Evolutionary conservation across 257 asterid genomes (phyloP), one percentile per base, ranked within the genome.

Genomic region (Forsythia suspensa): DNA sequence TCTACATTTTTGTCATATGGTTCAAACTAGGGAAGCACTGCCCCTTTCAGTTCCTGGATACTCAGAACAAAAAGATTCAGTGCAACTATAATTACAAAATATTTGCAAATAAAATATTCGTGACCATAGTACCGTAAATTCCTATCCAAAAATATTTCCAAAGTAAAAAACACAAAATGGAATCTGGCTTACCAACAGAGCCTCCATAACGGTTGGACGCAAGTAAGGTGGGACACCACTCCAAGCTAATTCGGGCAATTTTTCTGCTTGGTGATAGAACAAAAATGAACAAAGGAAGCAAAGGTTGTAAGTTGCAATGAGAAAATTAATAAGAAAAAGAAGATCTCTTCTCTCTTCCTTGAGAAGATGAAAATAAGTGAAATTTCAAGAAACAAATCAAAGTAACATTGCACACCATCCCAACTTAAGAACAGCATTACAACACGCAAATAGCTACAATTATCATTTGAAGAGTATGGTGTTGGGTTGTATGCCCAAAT

Each of bases 231-330:
- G 99, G 77, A 96, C 90, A 72, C 99, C 99, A 88, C 94, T 96
- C 99, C 99, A 96, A 77, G 99, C 89, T 78, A 92, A 80, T 78
- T 94, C 99, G 48, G 97, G 98, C 83, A 96, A 76, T 82, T 91
- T 95, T 82, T 95, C 99, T 95, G 93, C 89, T 84, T 24, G 74
- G 74, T n/a, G 41, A 67, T 20, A 48, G 78, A 48, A 65, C 34
- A 29, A 48, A 52, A 73, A 71, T 44, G 34, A 57, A 52, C 48
- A 79, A 42, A 41, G 24, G 13, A 11, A 18, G 21, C 20, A 55
- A 42, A 67, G 82, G 44, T 37, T 41, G 76, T 70, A 59, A 42
- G 55, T 40, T 66, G 3, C n/a, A 73, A 11, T 43, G 34, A 42
- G 39, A 73, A 73, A 46, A 12, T 44, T 44, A 44, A 11, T 9